Evolutionary conservation across 1,284 basidiomycete species (phyloP).

Genomic region (Apiotrichum brassicae): DNA sequence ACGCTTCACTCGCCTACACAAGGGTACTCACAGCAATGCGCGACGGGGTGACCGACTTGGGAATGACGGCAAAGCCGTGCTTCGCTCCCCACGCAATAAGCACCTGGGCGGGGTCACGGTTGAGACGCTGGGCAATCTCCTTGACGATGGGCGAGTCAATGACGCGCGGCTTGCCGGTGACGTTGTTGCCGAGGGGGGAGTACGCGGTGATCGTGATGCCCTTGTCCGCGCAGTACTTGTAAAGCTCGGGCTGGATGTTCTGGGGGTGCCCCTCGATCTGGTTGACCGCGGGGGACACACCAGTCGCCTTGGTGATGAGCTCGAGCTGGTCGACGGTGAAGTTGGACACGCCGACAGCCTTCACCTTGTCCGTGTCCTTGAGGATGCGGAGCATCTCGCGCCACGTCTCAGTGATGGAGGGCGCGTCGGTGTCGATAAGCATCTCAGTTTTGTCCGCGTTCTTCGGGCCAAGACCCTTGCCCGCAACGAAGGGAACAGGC

Average conservation of each 20-base stretch:
- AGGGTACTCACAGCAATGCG: conserved; percentile 53
- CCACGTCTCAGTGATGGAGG: conserved; percentile 33
- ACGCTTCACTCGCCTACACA: no score
- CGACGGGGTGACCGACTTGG: conserved; percentile 57
- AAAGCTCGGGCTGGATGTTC: conserved; percentile 39
- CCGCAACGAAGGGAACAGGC: conserved; percentile 69
- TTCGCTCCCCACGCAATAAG: conserved; percentile 63
- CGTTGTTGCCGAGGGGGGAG: conserved; percentile 51
- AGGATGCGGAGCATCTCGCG: conserved; percentile 42
- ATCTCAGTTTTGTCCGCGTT: conserved; percentile 13
- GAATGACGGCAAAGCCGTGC: conserved; percentile 52
- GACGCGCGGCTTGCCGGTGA: conserved; percentile 32
- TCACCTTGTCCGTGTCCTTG: conserved; percentile 39
- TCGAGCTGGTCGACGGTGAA: conserved; percentile 63
- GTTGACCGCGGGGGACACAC: conserved; percentile 69
- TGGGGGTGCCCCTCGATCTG: conserved; percentile 79
- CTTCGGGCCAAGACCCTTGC: conserved; percentile 55
- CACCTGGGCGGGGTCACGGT: conserved; percentile 60
- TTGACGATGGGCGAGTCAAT: conserved; percentile 52
- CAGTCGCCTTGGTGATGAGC: conserved; percentile 65
- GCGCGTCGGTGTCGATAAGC: conserved; percentile 26
- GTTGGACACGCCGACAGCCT: conserved; percentile 62
- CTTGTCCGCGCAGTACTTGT: conserved; percentile 53
- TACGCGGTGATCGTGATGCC: conserved; percentile 62
- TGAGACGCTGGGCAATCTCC: conserved; percentile 56